Base-by-base conservation (phyloP, 2,329 filamentous ascomycete species). In the Trichoderma brevicompactum region DNA sequence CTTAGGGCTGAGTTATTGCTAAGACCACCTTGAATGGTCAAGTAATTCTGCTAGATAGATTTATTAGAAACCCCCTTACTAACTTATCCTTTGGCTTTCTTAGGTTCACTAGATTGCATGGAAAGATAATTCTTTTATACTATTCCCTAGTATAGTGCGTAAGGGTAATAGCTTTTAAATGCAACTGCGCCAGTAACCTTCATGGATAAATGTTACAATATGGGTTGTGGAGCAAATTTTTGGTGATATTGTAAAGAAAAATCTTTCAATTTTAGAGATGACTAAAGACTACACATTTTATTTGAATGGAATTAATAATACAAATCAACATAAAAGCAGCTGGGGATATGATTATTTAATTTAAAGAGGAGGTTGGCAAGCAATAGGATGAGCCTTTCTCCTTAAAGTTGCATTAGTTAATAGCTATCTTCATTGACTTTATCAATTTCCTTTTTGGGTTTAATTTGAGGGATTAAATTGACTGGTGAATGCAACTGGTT, bases 61-160 rank as follows among this genome's bases (percentile, higher is more conserved):
- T 36, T 36, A 5, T 9, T 36, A 36, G 9, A 36, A 9, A 36
- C 5, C 9, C 34, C 34, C 34, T 36, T 36, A 36, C 9, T 36
- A 36, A 36, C 9, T 9, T 36, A 36, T 36, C 34, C 9, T 36
- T 9, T 36, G 9, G 34, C 34, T 44, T 28, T 38, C 50, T 40
- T 59, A 65, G 65, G 62, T 65, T 17, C 62, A 66, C 36, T 34
- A 69, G 61, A 63, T 70, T 36, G 54, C 52, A 12, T 70, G 53
- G 66, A 68, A 70, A 13, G 67, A 70, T 68, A 70, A 64, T 40
- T n/a, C 50, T 12, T 40, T 69, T 15, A 55, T 70, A 12, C 48
- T 70, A 23, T 64, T 70, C n/a, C 5, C 67, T 34, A 60, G 38
- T 15, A 65, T 65, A 49, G 34, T 64, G 8, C 64, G 41, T 7